phyloP scores from a whole-genome alignment of 2,329 filamentous ascomycete species.

The Ophiostoma australiae region DNA sequence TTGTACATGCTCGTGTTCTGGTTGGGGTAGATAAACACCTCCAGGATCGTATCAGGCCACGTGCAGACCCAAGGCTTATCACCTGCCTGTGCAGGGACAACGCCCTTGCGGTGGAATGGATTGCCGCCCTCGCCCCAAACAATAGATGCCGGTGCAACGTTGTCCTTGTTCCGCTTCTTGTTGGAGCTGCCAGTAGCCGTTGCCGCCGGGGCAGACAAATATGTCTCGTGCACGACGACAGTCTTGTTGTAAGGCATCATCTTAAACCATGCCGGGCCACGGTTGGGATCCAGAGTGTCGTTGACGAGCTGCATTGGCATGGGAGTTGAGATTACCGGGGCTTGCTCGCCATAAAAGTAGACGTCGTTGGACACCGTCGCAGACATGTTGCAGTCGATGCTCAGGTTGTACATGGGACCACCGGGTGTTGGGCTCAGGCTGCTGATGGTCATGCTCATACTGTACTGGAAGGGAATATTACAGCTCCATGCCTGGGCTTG shows the following conservation, averaged over 20 bases:
- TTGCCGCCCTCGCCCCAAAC: constrained; percentile 15
- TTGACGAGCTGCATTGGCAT: constrained; percentile 45
- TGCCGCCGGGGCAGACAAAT: constrained; percentile 32
- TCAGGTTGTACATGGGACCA: constrained; percentile 39
- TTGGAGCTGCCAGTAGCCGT: neutral
- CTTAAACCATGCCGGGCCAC: constrained; percentile 52
- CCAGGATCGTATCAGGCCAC: constrained; percentile 52
- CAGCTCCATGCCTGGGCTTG: constrained; percentile 62
- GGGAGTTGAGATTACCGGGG: constrained; percentile 42
- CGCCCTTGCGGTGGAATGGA: constrained; percentile 37
- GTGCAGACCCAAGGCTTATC: constrained; percentile 56
- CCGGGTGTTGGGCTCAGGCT: constrained; percentile 31
- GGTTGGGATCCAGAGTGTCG: constrained; percentile 44
- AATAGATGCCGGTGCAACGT: neutral
- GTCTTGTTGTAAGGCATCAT: constrained; percentile 52
- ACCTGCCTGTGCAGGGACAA: constrained; percentile 38
- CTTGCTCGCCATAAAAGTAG: constrained; percentile 52
- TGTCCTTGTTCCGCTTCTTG: constrained; percentile 31
- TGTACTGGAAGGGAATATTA: constrained; percentile 45
- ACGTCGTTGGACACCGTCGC: constrained; percentile 35
- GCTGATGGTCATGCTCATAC: constrained; percentile 39
- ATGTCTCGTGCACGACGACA: constrained; percentile 46
- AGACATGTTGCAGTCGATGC: constrained; percentile 38
- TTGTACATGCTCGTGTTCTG: constrained; percentile 44
- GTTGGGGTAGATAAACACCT: constrained; percentile 53